A percentile compares a stretch with the other conserved stretches of the same genome.
These are phyloP conservation scores for Xylaria sp. DNA, from an alignment of 2,329 filamentous ascomycete species.

Conservation along the genomic window DNA sequence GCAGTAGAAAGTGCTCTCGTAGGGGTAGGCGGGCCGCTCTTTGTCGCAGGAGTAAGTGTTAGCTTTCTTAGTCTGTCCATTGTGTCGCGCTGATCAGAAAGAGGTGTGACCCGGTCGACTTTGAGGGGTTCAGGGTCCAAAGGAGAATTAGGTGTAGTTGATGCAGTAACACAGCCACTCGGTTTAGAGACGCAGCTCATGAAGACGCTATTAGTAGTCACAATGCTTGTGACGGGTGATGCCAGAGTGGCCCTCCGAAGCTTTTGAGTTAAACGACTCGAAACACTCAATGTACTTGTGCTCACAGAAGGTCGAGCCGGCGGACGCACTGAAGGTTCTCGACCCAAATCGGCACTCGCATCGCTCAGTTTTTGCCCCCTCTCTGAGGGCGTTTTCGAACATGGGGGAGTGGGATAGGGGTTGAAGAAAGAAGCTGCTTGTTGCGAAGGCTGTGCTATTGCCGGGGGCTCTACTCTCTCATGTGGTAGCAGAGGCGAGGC, in stretches of 20 bases:
- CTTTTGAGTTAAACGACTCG: conserved; percentile 55
- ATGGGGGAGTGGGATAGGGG: conserved; percentile 68
- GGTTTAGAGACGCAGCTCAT: conserved; percentile 77
- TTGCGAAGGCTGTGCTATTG: conserved; percentile 47
- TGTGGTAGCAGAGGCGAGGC: conserved; percentile 52
- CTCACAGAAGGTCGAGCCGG: conserved; percentile 52
- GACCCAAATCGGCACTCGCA: conserved; percentile 52
- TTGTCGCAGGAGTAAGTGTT: conserved; percentile 81
- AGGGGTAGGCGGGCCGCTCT: conserved; percentile 93
- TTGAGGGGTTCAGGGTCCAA: conserved; percentile 54
- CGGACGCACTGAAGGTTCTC: conserved; percentile 48
- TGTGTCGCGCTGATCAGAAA: conserved; percentile 67
- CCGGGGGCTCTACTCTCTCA: conserved; percentile 51
- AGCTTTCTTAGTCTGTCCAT: conserved; percentile 82
- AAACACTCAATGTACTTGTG: conserved; percentile 53
- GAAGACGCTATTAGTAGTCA: conserved; percentile 70
- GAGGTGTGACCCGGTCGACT: conserved; percentile 48
- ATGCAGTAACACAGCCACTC: conserved; percentile 62
- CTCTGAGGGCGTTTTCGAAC: conserved; percentile 59
- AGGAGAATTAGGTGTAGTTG: conserved; percentile 64
- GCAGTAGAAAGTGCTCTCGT: conserved; percentile 82
- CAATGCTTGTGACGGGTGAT: conserved; percentile 71
- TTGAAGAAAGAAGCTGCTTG: conserved; percentile 48
- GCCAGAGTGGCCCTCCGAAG: conserved; percentile 58
- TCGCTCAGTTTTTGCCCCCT: conserved; percentile 56